Conservation (phyloP, 441 rosid species). For the Arabidopsis hybrid region DNA sequence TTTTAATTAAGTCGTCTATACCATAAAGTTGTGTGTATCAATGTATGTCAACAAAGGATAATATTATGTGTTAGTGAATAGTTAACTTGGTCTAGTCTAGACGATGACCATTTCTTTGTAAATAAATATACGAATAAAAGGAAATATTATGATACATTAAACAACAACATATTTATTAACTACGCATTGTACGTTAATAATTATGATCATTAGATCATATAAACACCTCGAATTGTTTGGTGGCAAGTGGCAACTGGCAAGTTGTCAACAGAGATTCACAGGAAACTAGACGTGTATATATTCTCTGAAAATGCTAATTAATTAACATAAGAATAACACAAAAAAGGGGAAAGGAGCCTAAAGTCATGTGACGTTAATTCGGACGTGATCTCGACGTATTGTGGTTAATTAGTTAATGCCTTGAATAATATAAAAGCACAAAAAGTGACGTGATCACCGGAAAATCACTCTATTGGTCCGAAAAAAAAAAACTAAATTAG, state of each 20-base stretch:
- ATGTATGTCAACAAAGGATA: not conserved
- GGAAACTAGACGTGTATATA: not conserved
- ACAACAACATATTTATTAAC: not conserved
- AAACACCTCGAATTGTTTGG: not conserved
- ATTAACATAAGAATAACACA: not conserved
- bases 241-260: slow-evolving; percentile 1
- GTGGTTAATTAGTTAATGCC: not conserved
- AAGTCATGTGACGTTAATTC: not conserved
- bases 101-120: not conserved
- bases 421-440: not conserved
- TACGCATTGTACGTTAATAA: not conserved
- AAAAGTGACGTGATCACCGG: too few species aligned
- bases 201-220: too few species aligned
- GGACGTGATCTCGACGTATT: slow-evolving; percentile 12
- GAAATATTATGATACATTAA: not conserved
- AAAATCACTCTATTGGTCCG: not conserved
- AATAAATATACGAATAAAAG: not conserved
- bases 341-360: too few species aligned
- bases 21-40: not conserved
- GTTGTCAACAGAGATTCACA: not conserved
- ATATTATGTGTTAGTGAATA: not conserved
- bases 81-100: not conserved
- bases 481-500: not conserved
- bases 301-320: not conserved
- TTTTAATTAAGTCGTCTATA: not conserved